These are phyloP conservation scores for Ascocoryne sarcoides DNA, from an alignment of 2,329 filamentous ascomycete species.

Conservation along the genomic window DNA sequence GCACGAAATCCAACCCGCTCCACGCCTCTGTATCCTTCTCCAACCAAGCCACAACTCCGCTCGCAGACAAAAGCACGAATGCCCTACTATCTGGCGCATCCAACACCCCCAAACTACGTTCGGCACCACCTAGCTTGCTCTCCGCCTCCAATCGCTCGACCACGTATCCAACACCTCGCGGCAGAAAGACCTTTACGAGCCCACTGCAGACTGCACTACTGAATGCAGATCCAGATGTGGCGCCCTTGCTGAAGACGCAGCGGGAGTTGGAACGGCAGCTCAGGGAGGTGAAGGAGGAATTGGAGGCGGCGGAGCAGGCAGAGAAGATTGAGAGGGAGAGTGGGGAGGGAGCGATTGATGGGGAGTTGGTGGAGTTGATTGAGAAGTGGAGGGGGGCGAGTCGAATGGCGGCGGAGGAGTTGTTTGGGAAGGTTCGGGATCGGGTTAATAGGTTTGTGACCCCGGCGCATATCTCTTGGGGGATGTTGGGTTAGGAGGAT, in stretches of 20 bases:
- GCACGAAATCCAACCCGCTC: background rate
- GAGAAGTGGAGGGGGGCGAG: conserved; percentile 53
- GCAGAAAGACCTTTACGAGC: conserved; percentile 20
- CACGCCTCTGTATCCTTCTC: background rate
- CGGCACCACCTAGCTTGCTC: conserved; percentile 2
- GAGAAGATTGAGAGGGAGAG: conserved; percentile 36
- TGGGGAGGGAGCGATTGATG: conserved; percentile 45
- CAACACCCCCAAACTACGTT: conserved; percentile 4
- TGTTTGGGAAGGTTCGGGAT: conserved; percentile 53
- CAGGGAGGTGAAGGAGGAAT: conserved; percentile 29
- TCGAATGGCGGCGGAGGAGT: conserved; percentile 56
- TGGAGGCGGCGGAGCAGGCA: conserved; percentile 45
- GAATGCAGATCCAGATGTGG: conserved; percentile 26
- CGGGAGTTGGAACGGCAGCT: conserved; percentile 28
- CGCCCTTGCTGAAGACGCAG: conserved; percentile 24
- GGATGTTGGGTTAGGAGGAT: too few relatives aligned
- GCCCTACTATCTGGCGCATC: conserved; percentile 7
- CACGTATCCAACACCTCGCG: conserved; percentile 2
- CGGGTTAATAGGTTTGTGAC: conserved; percentile 46
- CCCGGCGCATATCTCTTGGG: too few relatives aligned
- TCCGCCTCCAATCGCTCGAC: background rate
- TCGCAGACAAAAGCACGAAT: conserved; percentile 5
- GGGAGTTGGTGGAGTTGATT: conserved; percentile 47
- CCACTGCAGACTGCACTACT: conserved; percentile 28
- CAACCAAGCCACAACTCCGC: conserved; percentile 6